Conservation (phyloP, 2,329 filamentous ascomycete species). For the Paracoccidioides brasiliensis region DNA sequence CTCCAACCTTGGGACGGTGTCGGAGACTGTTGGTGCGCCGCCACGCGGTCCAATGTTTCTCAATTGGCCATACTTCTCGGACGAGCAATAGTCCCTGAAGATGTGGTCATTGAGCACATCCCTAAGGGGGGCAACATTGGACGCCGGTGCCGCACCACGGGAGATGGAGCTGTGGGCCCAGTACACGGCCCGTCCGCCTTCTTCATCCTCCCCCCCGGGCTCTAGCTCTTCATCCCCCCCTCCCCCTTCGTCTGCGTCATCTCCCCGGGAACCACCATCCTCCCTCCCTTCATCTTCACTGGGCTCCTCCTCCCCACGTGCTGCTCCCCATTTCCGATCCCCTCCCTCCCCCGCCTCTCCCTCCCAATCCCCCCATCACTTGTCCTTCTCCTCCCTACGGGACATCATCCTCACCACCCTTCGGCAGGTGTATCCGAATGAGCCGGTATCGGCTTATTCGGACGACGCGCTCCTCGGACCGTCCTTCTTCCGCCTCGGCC, state of each 20-base stretch:
- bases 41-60: constrained; percentile 30
- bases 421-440: constrained; percentile 17
- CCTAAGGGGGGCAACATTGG: constrained; percentile 46
- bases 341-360: neutral
- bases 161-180: constrained; percentile 58
- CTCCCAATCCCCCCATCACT: neutral
- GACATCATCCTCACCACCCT: constrained; percentile 22
- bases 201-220: neutral
- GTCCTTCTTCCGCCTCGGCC: constrained; percentile 28
- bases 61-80: constrained; percentile 30
- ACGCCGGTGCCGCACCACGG: constrained; percentile 48
- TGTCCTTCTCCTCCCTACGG: constrained; percentile 15
- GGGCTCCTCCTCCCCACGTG: constrained; percentile 8
- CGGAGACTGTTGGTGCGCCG: constrained; percentile 79
- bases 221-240: constrained; percentile 14
- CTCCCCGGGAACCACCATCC: neutral
- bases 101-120: constrained; percentile 63
- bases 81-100: constrained; percentile 48
- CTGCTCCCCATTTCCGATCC: neutral
- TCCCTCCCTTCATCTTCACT: constrained; percentile 14
- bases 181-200: constrained; percentile 26
- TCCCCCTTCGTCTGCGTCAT: constrained; percentile 21
- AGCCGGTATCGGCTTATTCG: constrained; percentile 23
- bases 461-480: constrained; percentile 24
- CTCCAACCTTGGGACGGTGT: constrained; percentile 61